Evolutionary conservation across 768 basidiomycete genomes (phyloP), one percentile per base, ranked within the genome.

Genomic region (Leccinum fibrillosum): DNA sequence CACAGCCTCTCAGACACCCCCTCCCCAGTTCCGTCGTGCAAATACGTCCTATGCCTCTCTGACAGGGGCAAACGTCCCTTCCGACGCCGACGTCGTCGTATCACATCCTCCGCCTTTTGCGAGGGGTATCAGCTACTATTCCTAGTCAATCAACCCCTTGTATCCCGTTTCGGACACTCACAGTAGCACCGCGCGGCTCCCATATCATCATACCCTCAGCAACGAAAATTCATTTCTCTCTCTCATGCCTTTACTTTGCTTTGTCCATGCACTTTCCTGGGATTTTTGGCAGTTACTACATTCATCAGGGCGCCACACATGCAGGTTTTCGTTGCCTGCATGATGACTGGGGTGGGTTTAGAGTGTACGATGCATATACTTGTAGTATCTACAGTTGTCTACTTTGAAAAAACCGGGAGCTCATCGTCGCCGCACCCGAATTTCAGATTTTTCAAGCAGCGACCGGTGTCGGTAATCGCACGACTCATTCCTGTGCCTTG

Each of bases 111-210:
- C 68, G 19, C 19, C 57, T 2, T 60, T 68, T 52, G 35, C 57
- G 26, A 74, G 71, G 52, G 71, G 70, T 1, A 59, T 58, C 59
- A 72, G 70, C 45, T 72, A 64, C 25, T 51, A 58, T 34, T 65
- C 67, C 15, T 68, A 39, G 59, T 45, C 9, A 17, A 9, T 17
- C 23, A 23, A 17, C 30, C 30, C 30, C 12, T 5, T 12, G 32
- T 6, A 15, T 34, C 42, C 26, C 2, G 19, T 21, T 28, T 30
- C n/a, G 10, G 12, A 53, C 13, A 15, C 15, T 21, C 13, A 47
- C 55, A 9, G 17, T 9, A 30, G n/a, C 13, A 17, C 21, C 11
- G 13, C 35, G 30, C 37, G 42, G 35, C 44, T 17, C 42, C 25
- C 52, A 39, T 34, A 12, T 34, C 32, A 34, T 34, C n/a, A 42